Percentiles rank a stretch among this genome's conserved stretches.
phyloP scores from a whole-genome alignment of 768 basidiomycete genomes.

The Russula vinacea region DNA sequence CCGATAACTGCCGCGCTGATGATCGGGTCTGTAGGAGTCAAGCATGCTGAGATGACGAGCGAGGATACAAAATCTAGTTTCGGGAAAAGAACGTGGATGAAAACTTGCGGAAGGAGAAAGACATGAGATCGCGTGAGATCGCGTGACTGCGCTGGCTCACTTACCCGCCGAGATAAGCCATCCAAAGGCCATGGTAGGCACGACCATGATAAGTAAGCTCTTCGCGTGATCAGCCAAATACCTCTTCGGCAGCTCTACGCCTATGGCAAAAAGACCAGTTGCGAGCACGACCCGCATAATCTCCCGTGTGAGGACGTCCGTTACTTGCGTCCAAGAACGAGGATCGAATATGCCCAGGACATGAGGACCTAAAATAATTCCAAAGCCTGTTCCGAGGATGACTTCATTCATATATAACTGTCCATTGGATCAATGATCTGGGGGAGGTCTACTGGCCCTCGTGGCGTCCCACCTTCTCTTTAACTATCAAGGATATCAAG shows the following conservation, averaged over 20 bases:
- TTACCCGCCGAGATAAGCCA: constrained; percentile 74
- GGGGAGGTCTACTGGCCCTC: background rate
- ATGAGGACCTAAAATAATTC: constrained; percentile 67
- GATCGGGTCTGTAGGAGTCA: constrained; percentile 94
- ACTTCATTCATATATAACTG: constrained; percentile 92
- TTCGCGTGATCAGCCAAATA: constrained; percentile 81
- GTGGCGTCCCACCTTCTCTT: constrained; percentile 58
- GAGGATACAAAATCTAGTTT: constrained; percentile 66
- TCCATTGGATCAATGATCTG: background rate
- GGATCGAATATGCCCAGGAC: constrained; percentile 72
- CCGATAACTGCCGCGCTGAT: constrained; percentile 82
- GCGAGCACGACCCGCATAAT: constrained; percentile 86
- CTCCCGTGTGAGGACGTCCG: constrained; percentile 73
- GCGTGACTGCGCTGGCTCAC: constrained; percentile 24
- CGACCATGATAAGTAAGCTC: constrained; percentile 64
- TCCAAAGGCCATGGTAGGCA: constrained; percentile 82
- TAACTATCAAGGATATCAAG: constrained; percentile 75
- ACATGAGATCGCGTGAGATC: background rate
- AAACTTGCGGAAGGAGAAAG: constrained; percentile 38
- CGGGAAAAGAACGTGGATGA: constrained; percentile 73
- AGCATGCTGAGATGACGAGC: constrained; percentile 82
- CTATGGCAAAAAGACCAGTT: constrained; percentile 90
- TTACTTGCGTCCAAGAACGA: constrained; percentile 58
- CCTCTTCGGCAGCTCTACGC: constrained; percentile 83
- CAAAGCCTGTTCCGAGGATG: constrained; percentile 77